phyloP scores from a whole-genome alignment of 2,329 filamentous ascomycete species.

The Cladosporium sphaerospermum region DNA sequence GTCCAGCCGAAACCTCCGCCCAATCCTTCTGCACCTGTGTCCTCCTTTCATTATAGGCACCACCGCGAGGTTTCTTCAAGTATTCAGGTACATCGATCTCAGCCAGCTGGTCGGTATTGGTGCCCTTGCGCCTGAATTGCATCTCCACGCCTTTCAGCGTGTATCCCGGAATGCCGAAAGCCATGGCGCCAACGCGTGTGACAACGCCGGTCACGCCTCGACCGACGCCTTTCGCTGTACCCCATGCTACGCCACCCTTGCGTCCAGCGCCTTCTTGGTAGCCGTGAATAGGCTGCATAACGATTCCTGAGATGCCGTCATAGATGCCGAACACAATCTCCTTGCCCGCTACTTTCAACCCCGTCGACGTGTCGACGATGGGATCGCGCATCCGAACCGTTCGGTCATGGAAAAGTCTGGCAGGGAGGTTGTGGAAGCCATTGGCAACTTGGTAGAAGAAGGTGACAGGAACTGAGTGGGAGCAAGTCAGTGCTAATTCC shows the following conservation, averaged over 20 bases:
- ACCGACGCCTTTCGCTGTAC: conserved; percentile 3
- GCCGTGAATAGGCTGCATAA: conserved; percentile 51
- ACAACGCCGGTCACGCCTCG: conserved; percentile 58
- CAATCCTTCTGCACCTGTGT: not conserved
- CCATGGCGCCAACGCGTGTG: conserved; percentile 64
- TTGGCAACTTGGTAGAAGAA: conserved; percentile 75
- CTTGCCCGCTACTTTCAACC: conserved; percentile 4
- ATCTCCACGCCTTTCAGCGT: conserved; percentile 72
- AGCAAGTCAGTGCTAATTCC: conserved; percentile 64
- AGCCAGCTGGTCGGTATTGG: conserved; percentile 1
- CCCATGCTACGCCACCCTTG: conserved; percentile 1
- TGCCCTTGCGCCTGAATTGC: conserved; percentile 43
- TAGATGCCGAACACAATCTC: conserved; percentile 6
- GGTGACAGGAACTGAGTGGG: conserved; percentile 68
- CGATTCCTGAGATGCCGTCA: conserved; percentile 10
- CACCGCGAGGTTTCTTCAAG: not conserved
- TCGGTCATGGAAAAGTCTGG: conserved; percentile 1
- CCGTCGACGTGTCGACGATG: conserved; percentile 2
- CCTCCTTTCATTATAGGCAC: not conserved
- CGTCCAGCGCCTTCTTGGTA: conserved; percentile 46
- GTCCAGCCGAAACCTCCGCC: conserved; percentile 5
- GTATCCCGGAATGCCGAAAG: conserved; percentile 56
- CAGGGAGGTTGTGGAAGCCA: conserved; percentile 39
- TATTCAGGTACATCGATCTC: not conserved
- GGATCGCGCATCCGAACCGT: conserved; percentile 1